A percentile compares a stretch with the other conserved stretches of the same genome.
phyloP scores from a whole-genome alignment of 164 flowering plant species.

The Aristolochia fimbriata region DNA sequence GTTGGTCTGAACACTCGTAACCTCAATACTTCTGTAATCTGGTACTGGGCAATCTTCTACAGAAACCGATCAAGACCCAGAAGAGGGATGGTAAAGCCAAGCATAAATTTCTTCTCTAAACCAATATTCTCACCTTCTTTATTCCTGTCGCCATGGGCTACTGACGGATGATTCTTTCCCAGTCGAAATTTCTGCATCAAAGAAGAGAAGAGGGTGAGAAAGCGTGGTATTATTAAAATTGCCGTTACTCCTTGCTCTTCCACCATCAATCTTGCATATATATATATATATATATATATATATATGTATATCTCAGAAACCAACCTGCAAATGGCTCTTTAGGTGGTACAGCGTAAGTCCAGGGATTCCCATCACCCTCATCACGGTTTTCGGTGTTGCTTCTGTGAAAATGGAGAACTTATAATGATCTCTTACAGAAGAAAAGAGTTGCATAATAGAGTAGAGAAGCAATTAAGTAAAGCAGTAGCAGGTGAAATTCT shows the following conservation, averaged over 20 bases:
- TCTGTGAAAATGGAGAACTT: conserved; percentile 33
- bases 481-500: conserved; percentile 8
- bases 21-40: conserved; percentile 33
- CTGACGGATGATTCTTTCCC: conserved; percentile 56
- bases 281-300: no score
- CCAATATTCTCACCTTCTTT: conserved; percentile 37
- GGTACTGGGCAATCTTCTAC: conserved; percentile 13
- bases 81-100: conserved; percentile 3
- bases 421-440: no score
- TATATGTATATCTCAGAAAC: no score
- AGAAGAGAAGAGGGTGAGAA: conserved; percentile 6
- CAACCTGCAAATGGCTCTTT: conserved; percentile 92
- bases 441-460: neutral
- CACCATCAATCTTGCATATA: neutral
- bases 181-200: conserved; percentile 77
- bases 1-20: conserved; percentile 15
- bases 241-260: neutral
- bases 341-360: conserved; percentile 85
- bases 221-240: neutral
- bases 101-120: neutral
- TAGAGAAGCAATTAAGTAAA: neutral
- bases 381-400: conserved; percentile 89
- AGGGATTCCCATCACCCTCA: conserved; percentile 78
- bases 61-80: conserved; percentile 3
- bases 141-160: conserved; percentile 29